Evolutionary conservation across 495 filamentous ascomycete species (phyloP).

Genomic region (Daldinia concentrica): DNA sequence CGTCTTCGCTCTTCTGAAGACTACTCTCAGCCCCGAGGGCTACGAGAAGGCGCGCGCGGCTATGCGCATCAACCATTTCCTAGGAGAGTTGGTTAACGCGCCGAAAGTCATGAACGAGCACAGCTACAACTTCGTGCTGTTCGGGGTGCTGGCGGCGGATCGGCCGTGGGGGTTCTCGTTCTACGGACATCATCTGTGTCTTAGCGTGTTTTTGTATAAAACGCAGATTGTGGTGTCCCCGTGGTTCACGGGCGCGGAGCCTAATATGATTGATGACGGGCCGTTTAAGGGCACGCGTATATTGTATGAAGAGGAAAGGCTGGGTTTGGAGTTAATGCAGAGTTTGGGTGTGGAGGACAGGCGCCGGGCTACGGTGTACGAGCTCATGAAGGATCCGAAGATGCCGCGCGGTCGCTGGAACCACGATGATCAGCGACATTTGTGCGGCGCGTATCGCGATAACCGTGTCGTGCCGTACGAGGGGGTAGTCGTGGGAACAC

Average conservation of each 20-base stretch:
- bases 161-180: conserved; percentile 76
- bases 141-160: conserved; percentile 66
- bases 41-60: conserved; percentile 74
- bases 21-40: conserved; percentile 70
- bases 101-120: conserved; percentile 73
- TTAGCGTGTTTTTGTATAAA: conserved; percentile 70
- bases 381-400: conserved; percentile 62
- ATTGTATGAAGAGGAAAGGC: conserved; percentile 69
- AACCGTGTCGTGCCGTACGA: conserved; percentile 81
- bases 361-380: conserved; percentile 63
- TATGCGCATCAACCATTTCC: conserved; percentile 82
- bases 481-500: conserved; percentile 62
- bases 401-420: conserved; percentile 79
- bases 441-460: conserved; percentile 79
- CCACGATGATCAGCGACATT: conserved; percentile 74
- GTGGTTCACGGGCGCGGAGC: conserved; percentile 81
- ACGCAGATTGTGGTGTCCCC: conserved; percentile 71
- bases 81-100: conserved; percentile 71
- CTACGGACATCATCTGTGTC: conserved; percentile 80
- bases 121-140: conserved; percentile 75
- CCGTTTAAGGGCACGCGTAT: conserved; percentile 68
- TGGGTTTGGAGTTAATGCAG: conserved; percentile 75
- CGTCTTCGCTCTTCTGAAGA: conserved; percentile 62
- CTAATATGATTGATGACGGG: conserved; percentile 74
- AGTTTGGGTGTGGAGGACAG: conserved; percentile 60